Percentiles rank a stretch among this genome's conserved stretches.
These are phyloP conservation scores for Tillandsia leiboldiana DNA, from an alignment of 176 grass and related monocot genomes.

Conservation along the genomic window DNA sequence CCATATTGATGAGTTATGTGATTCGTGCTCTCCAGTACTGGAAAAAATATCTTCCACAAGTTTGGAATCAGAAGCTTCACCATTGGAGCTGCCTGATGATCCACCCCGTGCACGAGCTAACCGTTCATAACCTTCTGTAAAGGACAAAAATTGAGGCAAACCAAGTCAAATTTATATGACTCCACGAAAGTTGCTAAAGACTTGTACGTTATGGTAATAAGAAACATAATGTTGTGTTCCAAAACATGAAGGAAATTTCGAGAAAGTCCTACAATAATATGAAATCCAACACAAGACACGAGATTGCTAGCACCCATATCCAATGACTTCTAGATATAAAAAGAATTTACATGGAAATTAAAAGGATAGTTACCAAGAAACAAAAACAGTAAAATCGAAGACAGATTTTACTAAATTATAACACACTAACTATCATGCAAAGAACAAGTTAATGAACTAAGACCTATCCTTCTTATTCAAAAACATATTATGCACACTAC, in stretches of 20 bases:
- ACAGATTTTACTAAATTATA: background rate
- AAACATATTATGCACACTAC: too few species aligned
- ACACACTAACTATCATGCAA: background rate
- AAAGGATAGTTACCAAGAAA: background rate
- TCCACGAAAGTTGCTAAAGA: background rate
- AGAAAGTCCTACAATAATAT: too few species aligned
- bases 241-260: too few species aligned
- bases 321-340: background rate
- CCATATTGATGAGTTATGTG: conserved; percentile 38
- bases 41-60: conserved; percentile 38
- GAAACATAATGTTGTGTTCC: background rate
- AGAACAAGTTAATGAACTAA: too few species aligned
- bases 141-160: conserved; percentile 1
- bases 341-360: background rate
- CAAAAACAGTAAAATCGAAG: background rate
- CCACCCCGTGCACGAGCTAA: conserved; percentile 53
- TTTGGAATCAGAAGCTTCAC: background rate
- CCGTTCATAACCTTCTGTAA: conserved; percentile 79
- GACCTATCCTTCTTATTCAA: too few species aligned
- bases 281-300: background rate
- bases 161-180: background rate
- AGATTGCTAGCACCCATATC: background rate
- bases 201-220: background rate
- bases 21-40: conserved; percentile 30
- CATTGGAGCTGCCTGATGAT: conserved; percentile 19